Evolutionary conservation across 2,329 filamentous ascomycete species (phyloP).

Genomic region (Fusarium pilosicola): DNA sequence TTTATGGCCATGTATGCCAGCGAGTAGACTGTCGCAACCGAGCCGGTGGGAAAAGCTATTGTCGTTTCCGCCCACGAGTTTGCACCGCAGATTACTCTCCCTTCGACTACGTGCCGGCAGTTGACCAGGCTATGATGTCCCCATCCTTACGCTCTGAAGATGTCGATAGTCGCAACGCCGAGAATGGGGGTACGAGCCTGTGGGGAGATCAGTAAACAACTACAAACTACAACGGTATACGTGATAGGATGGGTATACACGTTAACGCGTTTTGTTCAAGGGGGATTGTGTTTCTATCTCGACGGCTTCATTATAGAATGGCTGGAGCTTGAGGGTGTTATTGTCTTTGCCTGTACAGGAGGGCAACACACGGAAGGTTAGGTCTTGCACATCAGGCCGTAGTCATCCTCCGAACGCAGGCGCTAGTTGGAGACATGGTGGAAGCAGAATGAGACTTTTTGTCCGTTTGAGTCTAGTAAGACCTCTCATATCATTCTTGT

Average conservation of each 20-base stretch:
- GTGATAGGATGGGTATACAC: constrained; percentile 14
- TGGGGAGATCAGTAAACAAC: not conserved
- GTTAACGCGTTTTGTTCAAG: not conserved
- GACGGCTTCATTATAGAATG: not conserved
- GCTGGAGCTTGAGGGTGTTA: not conserved
- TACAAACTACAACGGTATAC: not conserved
- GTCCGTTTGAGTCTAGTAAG: too few species aligned
- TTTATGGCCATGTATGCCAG: constrained; percentile 37
- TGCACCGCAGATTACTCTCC: constrained; percentile 32
- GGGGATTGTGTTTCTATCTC: not conserved
- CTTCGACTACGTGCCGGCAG: not conserved
- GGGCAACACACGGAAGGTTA: not conserved
- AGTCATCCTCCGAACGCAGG: too few species aligned
- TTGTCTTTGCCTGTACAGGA: not conserved
- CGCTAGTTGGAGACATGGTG: too few species aligned
- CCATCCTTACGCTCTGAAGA: constrained; percentile 28
- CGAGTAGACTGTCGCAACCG: constrained; percentile 29
- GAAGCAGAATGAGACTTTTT: too few species aligned
- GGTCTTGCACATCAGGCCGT: too few species aligned
- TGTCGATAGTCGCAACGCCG: constrained; percentile 7
- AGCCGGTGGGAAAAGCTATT: constrained; percentile 24
- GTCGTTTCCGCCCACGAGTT: constrained; percentile 22
- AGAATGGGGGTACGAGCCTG: constrained; percentile 15
- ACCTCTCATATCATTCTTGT: too few species aligned
- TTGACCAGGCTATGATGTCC: not conserved